Percentiles rank a stretch among this genome's conserved stretches.
Conservation (phyloP, 2,329 filamentous ascomycete species). For the Delphinella strobiligena region DNA sequence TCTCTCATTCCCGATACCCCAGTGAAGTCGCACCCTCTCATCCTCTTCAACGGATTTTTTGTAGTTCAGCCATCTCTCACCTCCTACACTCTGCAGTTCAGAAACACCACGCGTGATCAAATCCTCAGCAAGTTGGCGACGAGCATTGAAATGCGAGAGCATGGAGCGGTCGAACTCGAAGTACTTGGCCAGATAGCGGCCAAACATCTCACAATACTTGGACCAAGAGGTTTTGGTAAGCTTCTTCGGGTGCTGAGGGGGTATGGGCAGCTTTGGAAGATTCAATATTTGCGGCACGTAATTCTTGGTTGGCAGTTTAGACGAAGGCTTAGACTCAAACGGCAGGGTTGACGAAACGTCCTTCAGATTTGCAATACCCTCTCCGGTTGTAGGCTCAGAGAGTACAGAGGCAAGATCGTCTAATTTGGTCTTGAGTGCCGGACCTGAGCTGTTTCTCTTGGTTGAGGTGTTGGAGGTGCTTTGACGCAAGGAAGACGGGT, state of each 20-base stretch:
- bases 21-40: slow-evolving; percentile 47
- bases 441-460: slow-evolving; percentile 3
- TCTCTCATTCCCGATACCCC: slow-evolving; percentile 46
- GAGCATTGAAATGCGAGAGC: slow-evolving; percentile 42
- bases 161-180: slow-evolving; percentile 40
- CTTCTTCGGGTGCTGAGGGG: slow-evolving; percentile 21
- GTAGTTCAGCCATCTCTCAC: slow-evolving; percentile 19
- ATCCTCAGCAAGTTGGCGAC: slow-evolving; percentile 34
- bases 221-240: slow-evolving; percentile 36
- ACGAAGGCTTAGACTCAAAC: slow-evolving; percentile 43
- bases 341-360: slow-evolving; percentile 44
- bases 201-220: slow-evolving; percentile 41
- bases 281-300: slow-evolving; percentile 31
- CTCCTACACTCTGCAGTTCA: slow-evolving; percentile 40
- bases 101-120: slow-evolving; percentile 25
- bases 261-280: slow-evolving; percentile 41
- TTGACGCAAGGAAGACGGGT: background rate
- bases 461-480: slow-evolving; percentile 3
- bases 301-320: slow-evolving; percentile 28
- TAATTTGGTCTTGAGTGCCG: slow-evolving; percentile 26
- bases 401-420: slow-evolving; percentile 39
- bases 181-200: slow-evolving; percentile 44
- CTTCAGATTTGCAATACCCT: slow-evolving; percentile 40
- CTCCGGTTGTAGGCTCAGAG: slow-evolving; percentile 37
- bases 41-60: slow-evolving; percentile 48